Conservation (phyloP, 2,329 filamentous ascomycete genomes). For the Verticillium tricorpus region DNA sequence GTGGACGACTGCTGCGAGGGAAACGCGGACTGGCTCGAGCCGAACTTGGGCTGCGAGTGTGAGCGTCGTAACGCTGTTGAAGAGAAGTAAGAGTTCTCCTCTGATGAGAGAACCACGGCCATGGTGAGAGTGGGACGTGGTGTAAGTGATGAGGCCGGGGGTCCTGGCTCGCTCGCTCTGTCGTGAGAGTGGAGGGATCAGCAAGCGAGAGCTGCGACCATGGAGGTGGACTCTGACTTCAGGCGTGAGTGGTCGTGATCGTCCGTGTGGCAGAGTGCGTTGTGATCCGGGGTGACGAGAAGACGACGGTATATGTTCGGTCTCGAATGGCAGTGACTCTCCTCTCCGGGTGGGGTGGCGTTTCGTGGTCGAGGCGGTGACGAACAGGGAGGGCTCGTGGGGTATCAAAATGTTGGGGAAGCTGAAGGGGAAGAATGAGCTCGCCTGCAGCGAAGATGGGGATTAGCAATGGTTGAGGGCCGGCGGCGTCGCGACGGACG, state of each 20-base stretch:
- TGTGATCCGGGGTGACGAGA: background rate
- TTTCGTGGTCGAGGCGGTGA: background rate
- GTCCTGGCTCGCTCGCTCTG: slow-evolving; percentile 7
- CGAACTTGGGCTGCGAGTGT: slow-evolving; percentile 56
- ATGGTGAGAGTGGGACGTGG: slow-evolving; percentile 26
- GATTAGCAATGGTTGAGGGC: background rate
- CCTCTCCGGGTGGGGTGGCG: background rate
- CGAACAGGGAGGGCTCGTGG: background rate
- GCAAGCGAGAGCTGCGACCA: slow-evolving; percentile 5
- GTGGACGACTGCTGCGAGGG: slow-evolving; percentile 40
- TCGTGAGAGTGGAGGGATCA: slow-evolving; percentile 2
- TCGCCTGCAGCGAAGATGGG: background rate
- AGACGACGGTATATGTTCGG: background rate
- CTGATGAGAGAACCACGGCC: slow-evolving; percentile 53
- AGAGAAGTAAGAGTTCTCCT: slow-evolving; percentile 54
- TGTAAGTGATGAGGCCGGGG: slow-evolving; percentile 10
- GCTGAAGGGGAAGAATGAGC: background rate
- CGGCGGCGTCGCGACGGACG: background rate
- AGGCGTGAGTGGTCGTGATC: background rate
- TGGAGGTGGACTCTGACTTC: slow-evolving; percentile 1
- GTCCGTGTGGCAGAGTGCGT: background rate
- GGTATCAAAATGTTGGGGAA: background rate
- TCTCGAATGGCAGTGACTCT: background rate
- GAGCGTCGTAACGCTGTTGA: slow-evolving; percentile 52
- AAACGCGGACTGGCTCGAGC: slow-evolving; percentile 35